Conservation (phyloP, 805 yeast genomes). For the Zygoascus ofunaensis region DNA sequence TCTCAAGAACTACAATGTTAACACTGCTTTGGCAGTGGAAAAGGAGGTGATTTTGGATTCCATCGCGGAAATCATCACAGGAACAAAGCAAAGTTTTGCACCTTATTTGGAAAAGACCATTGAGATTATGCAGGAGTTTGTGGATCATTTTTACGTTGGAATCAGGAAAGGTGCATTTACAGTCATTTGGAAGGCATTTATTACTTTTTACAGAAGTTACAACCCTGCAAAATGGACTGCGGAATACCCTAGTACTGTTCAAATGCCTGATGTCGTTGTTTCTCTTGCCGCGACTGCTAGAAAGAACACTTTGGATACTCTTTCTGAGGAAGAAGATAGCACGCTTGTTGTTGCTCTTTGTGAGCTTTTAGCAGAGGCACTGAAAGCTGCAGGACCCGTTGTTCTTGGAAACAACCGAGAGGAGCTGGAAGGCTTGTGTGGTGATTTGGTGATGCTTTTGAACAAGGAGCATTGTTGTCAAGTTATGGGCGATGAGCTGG, state of each 20-base stretch:
- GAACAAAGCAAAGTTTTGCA: conserved; percentile 73
- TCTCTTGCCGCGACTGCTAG: conserved; percentile 59
- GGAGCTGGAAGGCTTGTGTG: conserved; percentile 57
- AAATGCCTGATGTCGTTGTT: conserved; percentile 38
- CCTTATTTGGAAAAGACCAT: conserved; percentile 63
- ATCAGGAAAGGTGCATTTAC: conserved; percentile 79
- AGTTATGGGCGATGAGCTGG: conserved; percentile 58
- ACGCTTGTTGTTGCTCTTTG: conserved; percentile 71
- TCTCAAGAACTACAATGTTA: conserved; percentile 65
- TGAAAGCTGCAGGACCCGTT: conserved; percentile 61
- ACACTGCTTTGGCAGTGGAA: conserved; percentile 91
- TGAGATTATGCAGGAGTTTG: conserved; percentile 55
- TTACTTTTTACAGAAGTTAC: conserved; percentile 43
- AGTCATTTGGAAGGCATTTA: conserved; percentile 74
- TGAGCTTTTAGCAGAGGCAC: conserved; percentile 61
- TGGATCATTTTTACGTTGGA: conserved; percentile 75
- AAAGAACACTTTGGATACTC: conserved; percentile 48
- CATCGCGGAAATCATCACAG: conserved; percentile 76
- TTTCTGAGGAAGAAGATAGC: conserved; percentile 76
- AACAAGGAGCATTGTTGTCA: conserved; percentile 82
- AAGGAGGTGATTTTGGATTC: conserved; percentile 94
- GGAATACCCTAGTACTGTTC: conserved; percentile 24
- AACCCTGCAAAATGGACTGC: conserved; percentile 24
- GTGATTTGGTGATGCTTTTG: conserved; percentile 60
- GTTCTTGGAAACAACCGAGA: conserved; percentile 45